These are phyloP conservation scores for Globisporangium spiculum DNA, from an alignment of 352 stramenopile genomes.

Conservation along the genomic window DNA sequence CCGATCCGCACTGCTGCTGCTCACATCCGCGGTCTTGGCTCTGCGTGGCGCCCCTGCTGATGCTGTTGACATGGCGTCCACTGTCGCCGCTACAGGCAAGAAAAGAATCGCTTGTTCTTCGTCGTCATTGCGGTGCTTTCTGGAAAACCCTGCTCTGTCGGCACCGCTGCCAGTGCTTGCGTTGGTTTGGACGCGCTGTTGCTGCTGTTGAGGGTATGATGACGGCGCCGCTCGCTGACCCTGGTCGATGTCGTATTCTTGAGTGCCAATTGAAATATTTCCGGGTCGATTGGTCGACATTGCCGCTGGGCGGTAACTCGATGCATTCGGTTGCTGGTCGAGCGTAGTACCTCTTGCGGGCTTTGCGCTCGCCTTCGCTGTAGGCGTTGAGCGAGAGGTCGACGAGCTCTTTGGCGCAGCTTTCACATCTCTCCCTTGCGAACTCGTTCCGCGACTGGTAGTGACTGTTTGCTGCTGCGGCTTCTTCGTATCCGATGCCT, in stretches of 20 bases:
- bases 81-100: neutral
- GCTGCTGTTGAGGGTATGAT: slow-evolving; percentile 3
- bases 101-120: slow-evolving; percentile 14
- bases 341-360: neutral
- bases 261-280: neutral
- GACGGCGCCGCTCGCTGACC: neutral
- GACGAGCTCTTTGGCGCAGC: slow-evolving; percentile 15
- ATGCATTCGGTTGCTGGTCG: neutral
- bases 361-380: slow-evolving; percentile 11
- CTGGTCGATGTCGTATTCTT: neutral
- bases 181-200: slow-evolving; percentile 1
- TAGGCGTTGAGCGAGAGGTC: neutral
- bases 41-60: slow-evolving; percentile 10
- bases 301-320: neutral
- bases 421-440: slow-evolving; percentile 9
- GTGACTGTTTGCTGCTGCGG: neutral
- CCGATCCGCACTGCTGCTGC: neutral
- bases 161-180: neutral
- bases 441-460: neutral
- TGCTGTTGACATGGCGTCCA: too few relatives aligned
- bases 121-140: neutral
- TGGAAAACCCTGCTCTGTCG: neutral
- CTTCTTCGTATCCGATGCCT: slow-evolving; percentile 7
- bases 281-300: neutral
- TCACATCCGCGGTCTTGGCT: slow-evolving; percentile 25